Conservation (phyloP, 306 rosid genomes). For the Vigna unguiculata region DNA sequence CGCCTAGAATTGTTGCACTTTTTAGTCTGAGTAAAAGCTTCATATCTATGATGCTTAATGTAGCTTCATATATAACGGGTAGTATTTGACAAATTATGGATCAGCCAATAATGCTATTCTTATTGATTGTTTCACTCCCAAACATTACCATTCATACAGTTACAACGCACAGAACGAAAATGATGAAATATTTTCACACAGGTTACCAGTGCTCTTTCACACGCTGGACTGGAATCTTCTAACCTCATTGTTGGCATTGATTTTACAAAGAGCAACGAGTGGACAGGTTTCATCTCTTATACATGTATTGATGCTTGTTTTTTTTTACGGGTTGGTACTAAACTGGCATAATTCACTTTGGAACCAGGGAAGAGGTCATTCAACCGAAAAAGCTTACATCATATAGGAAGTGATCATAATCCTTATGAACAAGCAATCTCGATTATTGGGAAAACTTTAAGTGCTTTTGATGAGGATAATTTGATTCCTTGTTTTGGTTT, state of each 20-base stretch:
- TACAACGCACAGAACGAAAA: background rate
- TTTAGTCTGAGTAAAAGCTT: background rate
- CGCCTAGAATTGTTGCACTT: background rate
- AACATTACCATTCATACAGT: background rate
- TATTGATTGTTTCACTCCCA: slow-evolving; percentile 16
- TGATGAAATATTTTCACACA: slow-evolving; percentile 50
- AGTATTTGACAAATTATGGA: background rate
- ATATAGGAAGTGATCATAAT: slow-evolving; percentile 68
- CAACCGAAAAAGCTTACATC: slow-evolving; percentile 83
- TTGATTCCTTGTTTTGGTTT: slow-evolving; percentile 92
- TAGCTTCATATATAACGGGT: too few species aligned
- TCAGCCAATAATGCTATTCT: background rate
- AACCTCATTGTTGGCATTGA: slow-evolving; percentile 93
- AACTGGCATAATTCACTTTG: slow-evolving; percentile 31
- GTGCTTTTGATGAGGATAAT: slow-evolving; percentile 84
- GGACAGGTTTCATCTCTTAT: slow-evolving; percentile 73
- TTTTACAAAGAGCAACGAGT: slow-evolving; percentile 93
- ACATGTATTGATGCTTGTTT: slow-evolving; percentile 39
- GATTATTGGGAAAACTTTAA: slow-evolving; percentile 81
- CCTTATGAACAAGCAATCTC: slow-evolving; percentile 90
- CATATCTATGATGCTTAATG: too few species aligned
- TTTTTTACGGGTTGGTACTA: slow-evolving; percentile 24
- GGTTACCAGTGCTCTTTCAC: slow-evolving; percentile 83
- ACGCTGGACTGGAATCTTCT: slow-evolving; percentile 93
- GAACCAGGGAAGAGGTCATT: slow-evolving; percentile 77